Evolutionary conservation across 2,329 filamentous ascomycete genomes (phyloP), one percentile per base, ranked within the genome.

Genomic region (Lecanicillium sp.): DNA sequence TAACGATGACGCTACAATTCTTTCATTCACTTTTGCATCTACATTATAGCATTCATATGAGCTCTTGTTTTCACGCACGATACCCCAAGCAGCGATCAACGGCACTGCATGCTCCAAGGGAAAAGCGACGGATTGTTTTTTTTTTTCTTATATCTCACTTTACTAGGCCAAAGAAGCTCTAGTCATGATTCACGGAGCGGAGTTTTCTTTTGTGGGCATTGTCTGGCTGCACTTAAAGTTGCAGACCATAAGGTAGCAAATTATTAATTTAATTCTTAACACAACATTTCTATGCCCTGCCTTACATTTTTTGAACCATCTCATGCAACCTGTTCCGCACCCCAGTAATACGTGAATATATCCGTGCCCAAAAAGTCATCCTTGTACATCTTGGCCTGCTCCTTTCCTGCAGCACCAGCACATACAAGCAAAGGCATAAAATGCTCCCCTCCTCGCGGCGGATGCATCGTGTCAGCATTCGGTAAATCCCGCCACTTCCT

Each of bases 351-450:
- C 17, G 72, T 75, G 44, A 59, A 67, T 35, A 75, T 73, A 33
- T 71, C 61, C 27, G 72, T 40, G 3, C 69, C 71, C 35, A 57
- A 18, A 45, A 63, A 73, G 5, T 65, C 54, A 51, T 78, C 73
- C n/a, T 53, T 55, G 46, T 74, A 77, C 12, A 45, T 54, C 45
- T 54, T 58, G 14, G 58, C 65, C 51, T 54, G 53, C 35, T 65
- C 69, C 1, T 51, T 56, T 15, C 67, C 66, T 11, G 68, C 72
- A 0, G 66, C 67, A 1, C 69, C 73, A 4, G 71, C 70, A 47
- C 69, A 73, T 22, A 78, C 75, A 33, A 77, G 51, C 55, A 79
- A 51, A 42, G 75, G 75, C 63, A 78, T 55, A 39, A 78, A 77
- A 46, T 79, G 75, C 55, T 78, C 75, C 0, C 70, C 73, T 0